These are phyloP conservation scores for Coprinopsis sp. DNA, from an alignment of 768 basidiomycete genomes.

Conservation along the genomic window DNA sequence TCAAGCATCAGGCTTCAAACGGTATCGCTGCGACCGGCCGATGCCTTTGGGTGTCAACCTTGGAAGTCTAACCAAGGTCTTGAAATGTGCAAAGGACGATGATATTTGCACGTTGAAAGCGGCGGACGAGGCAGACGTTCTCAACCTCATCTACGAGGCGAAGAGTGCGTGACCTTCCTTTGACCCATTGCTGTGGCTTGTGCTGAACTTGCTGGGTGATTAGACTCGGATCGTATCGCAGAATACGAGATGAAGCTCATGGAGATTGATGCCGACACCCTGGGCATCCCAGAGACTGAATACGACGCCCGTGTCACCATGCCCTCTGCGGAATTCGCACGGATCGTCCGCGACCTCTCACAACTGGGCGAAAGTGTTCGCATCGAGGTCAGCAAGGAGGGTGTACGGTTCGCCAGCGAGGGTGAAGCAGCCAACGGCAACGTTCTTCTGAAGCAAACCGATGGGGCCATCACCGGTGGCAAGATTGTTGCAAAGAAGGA, in stretches of 20 bases:
- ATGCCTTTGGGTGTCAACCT: constrained; percentile 90
- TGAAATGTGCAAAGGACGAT: constrained; percentile 96
- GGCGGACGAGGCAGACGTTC: constrained; percentile 81
- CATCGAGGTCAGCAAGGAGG: constrained; percentile 95
- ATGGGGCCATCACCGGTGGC: constrained; percentile 40
- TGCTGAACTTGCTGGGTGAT: constrained; percentile 1
- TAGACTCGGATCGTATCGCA: constrained; percentile 89
- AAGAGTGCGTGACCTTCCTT: constrained; percentile 53
- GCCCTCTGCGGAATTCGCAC: constrained; percentile 79
- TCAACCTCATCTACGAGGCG: constrained; percentile 88
- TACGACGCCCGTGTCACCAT: constrained; percentile 92
- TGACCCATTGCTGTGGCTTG: constrained; percentile 1
- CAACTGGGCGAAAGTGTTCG: constrained; percentile 90
- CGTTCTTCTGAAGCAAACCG: constrained; percentile 76
- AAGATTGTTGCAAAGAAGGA: constrained; percentile 33
- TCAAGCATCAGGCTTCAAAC: constrained; percentile 71
- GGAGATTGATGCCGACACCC: constrained; percentile 95
- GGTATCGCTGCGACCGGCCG: constrained; percentile 91
- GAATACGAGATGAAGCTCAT: constrained; percentile 99
- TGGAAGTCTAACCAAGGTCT: constrained; percentile 84
- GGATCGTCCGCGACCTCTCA: constrained; percentile 90
- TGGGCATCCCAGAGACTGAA: constrained; percentile 95
- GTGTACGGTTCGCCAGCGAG: constrained; percentile 86
- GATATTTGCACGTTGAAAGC: constrained; percentile 91
- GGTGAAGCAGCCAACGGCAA: constrained; percentile 93